Evolutionary conservation across 352 stramenopile species (phyloP).

Genomic region (Pythium brachiatum): DNA sequence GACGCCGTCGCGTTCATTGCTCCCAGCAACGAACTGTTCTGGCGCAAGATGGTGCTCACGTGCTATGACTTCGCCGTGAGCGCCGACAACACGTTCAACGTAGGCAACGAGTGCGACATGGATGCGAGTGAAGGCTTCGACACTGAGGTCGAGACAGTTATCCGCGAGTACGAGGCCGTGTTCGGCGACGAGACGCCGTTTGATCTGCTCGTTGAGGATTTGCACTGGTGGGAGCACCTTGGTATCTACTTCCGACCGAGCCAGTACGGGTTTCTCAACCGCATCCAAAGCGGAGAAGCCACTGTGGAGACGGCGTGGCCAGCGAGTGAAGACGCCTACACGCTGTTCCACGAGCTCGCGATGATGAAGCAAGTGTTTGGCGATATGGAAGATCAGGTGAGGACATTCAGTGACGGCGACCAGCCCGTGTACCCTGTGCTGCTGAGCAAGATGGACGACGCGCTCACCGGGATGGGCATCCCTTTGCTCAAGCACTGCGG

Average conservation of each 20-base stretch:
- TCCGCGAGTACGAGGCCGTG: neutral
- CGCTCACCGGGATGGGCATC: neutral
- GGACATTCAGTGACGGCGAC: neutral
- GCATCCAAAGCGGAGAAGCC: neutral
- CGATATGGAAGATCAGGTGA: neutral
- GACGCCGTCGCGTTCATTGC: neutral
- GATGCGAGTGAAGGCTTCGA: too few species aligned
- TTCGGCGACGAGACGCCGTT: neutral
- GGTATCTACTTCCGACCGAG: neutral
- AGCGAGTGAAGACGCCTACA: neutral
- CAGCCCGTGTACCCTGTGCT: neutral
- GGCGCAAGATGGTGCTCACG: neutral
- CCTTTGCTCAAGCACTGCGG: neutral
- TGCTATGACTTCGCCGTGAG: neutral
- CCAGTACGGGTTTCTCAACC: neutral
- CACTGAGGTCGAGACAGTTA: neutral
- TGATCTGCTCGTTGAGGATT: neutral
- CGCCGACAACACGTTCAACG: neutral
- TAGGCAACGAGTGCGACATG: neutral
- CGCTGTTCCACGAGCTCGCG: neutral
- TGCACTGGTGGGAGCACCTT: neutral
- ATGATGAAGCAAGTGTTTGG: slow-evolving; percentile 6
- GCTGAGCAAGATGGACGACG: neutral
- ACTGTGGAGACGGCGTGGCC: neutral
- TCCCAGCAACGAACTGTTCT: neutral